Evolutionary conservation across 1,284 basidiomycete genomes (phyloP).

Genomic region (Ceratorhiza oryzae-sativae): DNA sequence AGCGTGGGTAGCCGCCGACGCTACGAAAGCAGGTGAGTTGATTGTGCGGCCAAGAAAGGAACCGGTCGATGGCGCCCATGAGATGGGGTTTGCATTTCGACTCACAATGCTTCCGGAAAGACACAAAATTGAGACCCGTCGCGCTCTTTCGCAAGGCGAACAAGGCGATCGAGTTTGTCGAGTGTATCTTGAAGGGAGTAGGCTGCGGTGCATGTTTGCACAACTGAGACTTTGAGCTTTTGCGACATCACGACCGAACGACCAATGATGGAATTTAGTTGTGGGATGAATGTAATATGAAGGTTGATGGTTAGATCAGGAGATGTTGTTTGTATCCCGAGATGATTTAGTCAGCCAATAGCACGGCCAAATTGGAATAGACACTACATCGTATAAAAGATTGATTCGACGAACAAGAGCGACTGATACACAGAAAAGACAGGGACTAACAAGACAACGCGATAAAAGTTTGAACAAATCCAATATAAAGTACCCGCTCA

Average conservation of each 20-base stretch:
- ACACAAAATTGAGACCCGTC: constrained; percentile 66
- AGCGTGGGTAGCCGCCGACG: constrained; percentile 72
- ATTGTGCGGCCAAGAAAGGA: constrained; percentile 43
- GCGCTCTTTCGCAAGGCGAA: constrained; percentile 59
- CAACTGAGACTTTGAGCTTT: constrained; percentile 57
- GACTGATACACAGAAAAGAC: constrained; percentile 8
- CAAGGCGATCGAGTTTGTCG: constrained; percentile 62
- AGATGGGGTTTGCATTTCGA: constrained; percentile 44
- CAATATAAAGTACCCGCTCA: background rate
- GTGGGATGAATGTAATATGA: background rate
- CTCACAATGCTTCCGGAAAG: constrained; percentile 77
- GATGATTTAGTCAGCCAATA: constrained; percentile 6
- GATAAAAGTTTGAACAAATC: background rate
- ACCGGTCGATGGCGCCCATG: constrained; percentile 41
- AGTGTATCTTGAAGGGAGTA: constrained; percentile 64
- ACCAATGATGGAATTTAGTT: background rate
- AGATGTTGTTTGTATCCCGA: background rate
- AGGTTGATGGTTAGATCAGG: background rate
- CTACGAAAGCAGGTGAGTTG: constrained; percentile 50
- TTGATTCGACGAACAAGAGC: background rate
- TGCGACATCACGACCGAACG: constrained; percentile 13
- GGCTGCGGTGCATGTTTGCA: constrained; percentile 62
- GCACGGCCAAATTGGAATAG: no score
- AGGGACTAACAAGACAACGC: constrained; percentile 15
- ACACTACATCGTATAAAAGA: no score